A percentile compares a stretch with the other conserved stretches of the same genome.
These are phyloP conservation scores for Metarhizium brunneum DNA, from an alignment of 2,329 filamentous ascomycete species.

Conservation along the genomic window DNA sequence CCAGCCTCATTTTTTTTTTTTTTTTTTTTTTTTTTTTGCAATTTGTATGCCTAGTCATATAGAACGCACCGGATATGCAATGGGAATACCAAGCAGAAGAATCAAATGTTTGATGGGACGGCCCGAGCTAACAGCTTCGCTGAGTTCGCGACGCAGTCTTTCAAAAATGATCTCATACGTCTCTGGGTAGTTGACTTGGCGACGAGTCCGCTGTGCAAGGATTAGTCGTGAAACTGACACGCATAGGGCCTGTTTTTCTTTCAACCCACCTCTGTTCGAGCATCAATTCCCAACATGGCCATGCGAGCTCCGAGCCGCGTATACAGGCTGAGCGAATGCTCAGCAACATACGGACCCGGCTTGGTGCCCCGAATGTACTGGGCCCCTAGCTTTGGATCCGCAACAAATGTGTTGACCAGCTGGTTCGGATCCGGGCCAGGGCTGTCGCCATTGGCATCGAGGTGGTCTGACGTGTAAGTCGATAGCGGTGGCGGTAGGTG, in stretches of 20 bases:
- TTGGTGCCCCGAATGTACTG: conserved; percentile 72
- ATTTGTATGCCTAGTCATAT: conserved; percentile 10
- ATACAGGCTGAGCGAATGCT: conserved; percentile 81
- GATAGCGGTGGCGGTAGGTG: conserved; percentile 77
- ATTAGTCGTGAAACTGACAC: not conserved
- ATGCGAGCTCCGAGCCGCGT: conserved; percentile 74
- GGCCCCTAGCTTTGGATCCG: conserved; percentile 43
- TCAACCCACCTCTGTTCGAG: conserved; percentile 65
- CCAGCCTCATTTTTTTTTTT: not conserved
- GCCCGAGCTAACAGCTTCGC: conserved; percentile 52
- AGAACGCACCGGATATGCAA: conserved; percentile 63
- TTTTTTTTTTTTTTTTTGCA: not conserved
- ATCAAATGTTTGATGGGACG: conserved; percentile 83
- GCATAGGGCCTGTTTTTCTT: not conserved
- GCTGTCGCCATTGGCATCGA: conserved; percentile 19
- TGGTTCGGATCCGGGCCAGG: conserved; percentile 61
- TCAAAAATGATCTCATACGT: conserved; percentile 81
- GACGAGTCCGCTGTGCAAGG: conserved; percentile 59
- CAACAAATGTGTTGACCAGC: conserved; percentile 65
- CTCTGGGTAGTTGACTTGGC: conserved; percentile 89
- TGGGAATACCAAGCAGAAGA: conserved; percentile 76
- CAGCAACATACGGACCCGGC: conserved; percentile 80
- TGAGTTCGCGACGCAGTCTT: conserved; percentile 65
- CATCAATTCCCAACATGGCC: conserved; percentile 82
- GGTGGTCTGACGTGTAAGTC: conserved; percentile 63